A percentile compares a stretch with the other conserved stretches of the same genome.
phyloP scores from a whole-genome alignment of 129 eudicot species.

The Tagetes erecta region DNA sequence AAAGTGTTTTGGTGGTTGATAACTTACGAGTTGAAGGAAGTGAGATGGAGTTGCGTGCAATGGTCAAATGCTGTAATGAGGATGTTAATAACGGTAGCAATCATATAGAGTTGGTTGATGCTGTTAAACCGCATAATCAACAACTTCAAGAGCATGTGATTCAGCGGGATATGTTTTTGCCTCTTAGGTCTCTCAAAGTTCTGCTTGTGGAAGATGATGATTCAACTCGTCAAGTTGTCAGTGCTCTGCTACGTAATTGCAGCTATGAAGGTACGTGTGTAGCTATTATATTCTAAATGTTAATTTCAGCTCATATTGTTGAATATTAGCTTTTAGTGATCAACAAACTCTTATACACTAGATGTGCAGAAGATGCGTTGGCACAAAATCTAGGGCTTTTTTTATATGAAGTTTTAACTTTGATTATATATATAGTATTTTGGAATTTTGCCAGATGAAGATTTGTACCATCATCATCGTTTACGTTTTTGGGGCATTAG shows the following conservation, averaged over 20 bases:
- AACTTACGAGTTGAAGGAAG: constrained; percentile 40
- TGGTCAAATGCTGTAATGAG: constrained; percentile 42
- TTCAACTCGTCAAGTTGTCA: constrained; percentile 71
- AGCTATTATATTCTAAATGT: constrained; percentile 1
- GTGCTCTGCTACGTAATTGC: constrained; percentile 77
- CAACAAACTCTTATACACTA: neutral
- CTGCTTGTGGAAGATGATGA: constrained; percentile 77
- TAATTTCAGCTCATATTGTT: constrained; percentile 7
- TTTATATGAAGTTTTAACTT: neutral
- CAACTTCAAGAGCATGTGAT: constrained; percentile 55
- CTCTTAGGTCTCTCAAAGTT: constrained; percentile 59
- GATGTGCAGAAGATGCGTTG: neutral
- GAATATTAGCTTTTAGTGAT: neutral
- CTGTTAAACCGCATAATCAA: constrained; percentile 39
- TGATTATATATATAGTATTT: neutral
- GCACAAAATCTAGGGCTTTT: too few relatives aligned
- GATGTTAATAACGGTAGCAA: constrained; percentile 27
- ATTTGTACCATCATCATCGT: neutral
- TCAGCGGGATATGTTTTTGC: constrained; percentile 75
- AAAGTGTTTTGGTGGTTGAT: constrained; percentile 26
- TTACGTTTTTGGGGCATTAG: neutral
- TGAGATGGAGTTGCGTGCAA: constrained; percentile 37
- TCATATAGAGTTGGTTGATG: constrained; percentile 26
- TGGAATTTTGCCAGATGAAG: neutral
- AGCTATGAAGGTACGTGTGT: constrained; percentile 68